Evolutionary conservation across 495 filamentous ascomycete species (phyloP), one percentile per base, ranked within the genome.

Genomic region (Penicillium atrosanguineum): DNA sequence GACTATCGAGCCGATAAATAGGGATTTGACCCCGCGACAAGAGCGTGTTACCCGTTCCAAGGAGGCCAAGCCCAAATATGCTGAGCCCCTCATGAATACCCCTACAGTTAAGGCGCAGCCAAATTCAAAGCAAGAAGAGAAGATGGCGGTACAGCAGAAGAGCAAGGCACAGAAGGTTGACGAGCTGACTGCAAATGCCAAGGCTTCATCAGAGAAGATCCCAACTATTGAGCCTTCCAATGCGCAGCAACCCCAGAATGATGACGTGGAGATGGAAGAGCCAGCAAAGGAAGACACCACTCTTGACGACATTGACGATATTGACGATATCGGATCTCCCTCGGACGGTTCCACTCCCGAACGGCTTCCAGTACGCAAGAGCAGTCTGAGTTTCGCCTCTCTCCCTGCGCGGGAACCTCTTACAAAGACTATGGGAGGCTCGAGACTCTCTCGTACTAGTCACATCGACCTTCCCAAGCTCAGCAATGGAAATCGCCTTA

Each of bases 351-450:
- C 84, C 6, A 84, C 79, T 45, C 84, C 85, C 2, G 84, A 79
- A 38, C 73, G 80, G 44, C 79, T 76, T n/a, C 70, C 81, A 4
- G 72, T 95, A 46, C 87, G 93, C 31, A 96, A 96, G 75, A 96
- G 91, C 69, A 97, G 93, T 60, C 78, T 97, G 46, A 92, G 85
- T 46, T 97, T 98, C 70, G 88, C 95, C 12, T 89, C 94, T 3
- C 76, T 98, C 4, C 94, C 94, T 46, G 89, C 92, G 7, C 84
- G 94, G 37, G 93, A 97, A 64, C 94, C 92, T 25, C 74, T 96
- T 38, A 83, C 71, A 12, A 87, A 90, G 69, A 93, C 90, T 69
- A 84, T 92, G 59, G 82, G 87, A 29, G 87, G 88, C 26, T 79
- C 81, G 26, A 79, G 88, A 28, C 64, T 82, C 20, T 92, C 91